These are phyloP conservation scores for Pneumocystis oryctolagi DNA, from an alignment of 1,139 yeast species.

Conservation along the genomic window DNA sequence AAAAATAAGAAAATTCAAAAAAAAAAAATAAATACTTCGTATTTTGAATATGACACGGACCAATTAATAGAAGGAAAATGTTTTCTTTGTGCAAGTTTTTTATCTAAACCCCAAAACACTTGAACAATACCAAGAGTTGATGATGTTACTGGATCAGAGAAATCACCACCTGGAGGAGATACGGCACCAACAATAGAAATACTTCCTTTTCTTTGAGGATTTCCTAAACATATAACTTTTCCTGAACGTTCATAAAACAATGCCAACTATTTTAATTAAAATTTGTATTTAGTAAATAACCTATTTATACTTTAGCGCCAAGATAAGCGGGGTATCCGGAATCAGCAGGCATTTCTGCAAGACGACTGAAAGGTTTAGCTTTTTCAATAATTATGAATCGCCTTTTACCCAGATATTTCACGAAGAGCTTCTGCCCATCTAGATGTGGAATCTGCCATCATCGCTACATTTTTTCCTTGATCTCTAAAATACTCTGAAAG, in stretches of 20 bases:
- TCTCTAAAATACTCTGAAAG: slow-evolving; percentile 98
- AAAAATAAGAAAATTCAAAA: neutral
- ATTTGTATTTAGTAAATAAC: neutral
- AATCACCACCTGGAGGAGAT: slow-evolving; percentile 99
- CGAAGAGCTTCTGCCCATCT: slow-evolving; percentile 99
- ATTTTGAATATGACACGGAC: slow-evolving; percentile 87
- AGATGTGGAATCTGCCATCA: slow-evolving; percentile 99
- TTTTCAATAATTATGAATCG: neutral
- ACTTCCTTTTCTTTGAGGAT: slow-evolving; percentile 90
- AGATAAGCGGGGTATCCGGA: slow-evolving; percentile 99
- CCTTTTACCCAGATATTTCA: slow-evolving; percentile 60
- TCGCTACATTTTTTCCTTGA: slow-evolving; percentile 96
- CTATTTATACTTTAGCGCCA: slow-evolving; percentile 53
- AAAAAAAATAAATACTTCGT: slow-evolving; percentile 21
- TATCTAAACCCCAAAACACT: slow-evolving; percentile 99
- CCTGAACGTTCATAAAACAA: slow-evolving; percentile 99
- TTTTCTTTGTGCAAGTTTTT: slow-evolving; percentile 97
- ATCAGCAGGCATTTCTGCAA: slow-evolving; percentile 99
- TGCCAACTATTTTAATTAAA: slow-evolving; percentile 37
- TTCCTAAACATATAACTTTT: slow-evolving; percentile 85
- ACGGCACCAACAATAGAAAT: slow-evolving; percentile 99
- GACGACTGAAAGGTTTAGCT: slow-evolving; percentile 40
- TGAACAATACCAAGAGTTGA: slow-evolving; percentile 97
- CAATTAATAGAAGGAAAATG: slow-evolving; percentile 99
- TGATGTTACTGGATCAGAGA: slow-evolving; percentile 98